Percentiles rank a stretch among this genome's conserved stretches.
Conservation (phyloP, 148 eudicot genomes). For the Dianthus caryophyllus region DNA sequence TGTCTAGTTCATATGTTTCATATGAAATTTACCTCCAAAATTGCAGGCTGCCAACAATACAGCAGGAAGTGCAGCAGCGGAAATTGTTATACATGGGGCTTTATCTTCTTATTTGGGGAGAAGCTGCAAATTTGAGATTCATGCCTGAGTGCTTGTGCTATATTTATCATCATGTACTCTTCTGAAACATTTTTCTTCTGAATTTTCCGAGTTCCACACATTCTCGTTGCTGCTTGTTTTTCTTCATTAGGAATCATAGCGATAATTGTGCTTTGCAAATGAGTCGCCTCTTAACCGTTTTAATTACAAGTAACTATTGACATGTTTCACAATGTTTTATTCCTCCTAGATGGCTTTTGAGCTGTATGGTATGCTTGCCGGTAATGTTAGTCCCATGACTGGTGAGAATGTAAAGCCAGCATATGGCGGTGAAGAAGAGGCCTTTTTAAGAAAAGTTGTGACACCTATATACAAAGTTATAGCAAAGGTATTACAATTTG, state of each 20-base stretch:
- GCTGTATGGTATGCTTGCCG: conserved; percentile 92
- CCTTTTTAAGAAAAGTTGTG: conserved; percentile 76
- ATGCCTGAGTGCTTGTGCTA: conserved; percentile 99
- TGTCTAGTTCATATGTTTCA: not conserved
- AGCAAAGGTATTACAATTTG: conserved; percentile 41
- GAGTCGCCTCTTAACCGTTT: not conserved
- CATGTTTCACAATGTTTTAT: not conserved
- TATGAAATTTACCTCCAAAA: not conserved
- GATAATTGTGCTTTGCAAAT: not conserved
- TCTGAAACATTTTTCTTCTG: conserved; percentile 3
- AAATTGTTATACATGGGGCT: conserved; percentile 92
- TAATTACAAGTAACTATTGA: not conserved
- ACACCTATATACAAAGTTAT: conserved; percentile 81
- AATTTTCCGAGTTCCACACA: not conserved
- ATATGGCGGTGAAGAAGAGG: conserved; percentile 91
- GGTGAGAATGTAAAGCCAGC: conserved; percentile 95
- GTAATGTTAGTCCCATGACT: conserved; percentile 88
- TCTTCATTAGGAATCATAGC: not conserved
- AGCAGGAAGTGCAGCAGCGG: conserved; percentile 97
- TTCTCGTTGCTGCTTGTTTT: not conserved
- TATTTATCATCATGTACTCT: conserved; percentile 90
- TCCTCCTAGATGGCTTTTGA: conserved; percentile 84
- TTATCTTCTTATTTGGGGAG: conserved; percentile 99
- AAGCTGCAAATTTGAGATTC: conserved; percentile 97
- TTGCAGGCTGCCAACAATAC: conserved; percentile 94